Evolutionary conservation across 768 basidiomycete species (phyloP).

Genomic region (Rubroboletus pulcherrimus): DNA sequence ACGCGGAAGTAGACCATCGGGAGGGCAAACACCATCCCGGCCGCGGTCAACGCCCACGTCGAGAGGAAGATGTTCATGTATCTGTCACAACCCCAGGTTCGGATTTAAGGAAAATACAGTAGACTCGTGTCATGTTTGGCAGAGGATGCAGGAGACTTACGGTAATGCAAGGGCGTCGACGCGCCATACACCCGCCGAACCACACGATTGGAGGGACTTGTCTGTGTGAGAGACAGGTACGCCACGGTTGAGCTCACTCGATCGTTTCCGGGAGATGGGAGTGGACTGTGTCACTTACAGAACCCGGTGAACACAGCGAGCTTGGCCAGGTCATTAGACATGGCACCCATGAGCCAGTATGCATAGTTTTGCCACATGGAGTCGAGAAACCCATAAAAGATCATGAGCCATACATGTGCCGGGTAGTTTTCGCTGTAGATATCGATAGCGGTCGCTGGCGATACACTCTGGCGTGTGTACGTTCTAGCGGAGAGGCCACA

Average conservation of each 20-base stretch:
- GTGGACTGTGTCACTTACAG: slow-evolving; percentile 31
- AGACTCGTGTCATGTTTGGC: background rate
- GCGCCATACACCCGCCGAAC: slow-evolving; percentile 69
- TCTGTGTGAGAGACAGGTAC: slow-evolving; percentile 34
- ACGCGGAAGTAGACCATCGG: too few species aligned
- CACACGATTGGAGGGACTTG: slow-evolving; percentile 74
- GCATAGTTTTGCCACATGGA: too few species aligned
- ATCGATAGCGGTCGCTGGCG: slow-evolving; percentile 46
- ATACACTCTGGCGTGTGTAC: slow-evolving; percentile 57
- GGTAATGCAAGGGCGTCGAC: slow-evolving; percentile 61
- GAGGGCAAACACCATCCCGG: too few species aligned
- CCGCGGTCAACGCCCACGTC: too few species aligned
- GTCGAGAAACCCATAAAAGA: too few species aligned
- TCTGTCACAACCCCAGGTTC: too few species aligned
- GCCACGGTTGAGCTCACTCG: background rate
- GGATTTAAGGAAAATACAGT: background rate
- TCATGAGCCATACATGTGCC: slow-evolving; percentile 51
- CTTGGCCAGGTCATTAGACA: too few species aligned
- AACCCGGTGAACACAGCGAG: too few species aligned
- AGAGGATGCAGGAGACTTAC: slow-evolving; percentile 38
- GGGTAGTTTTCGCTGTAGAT: slow-evolving; percentile 54
- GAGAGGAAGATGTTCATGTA: too few species aligned
- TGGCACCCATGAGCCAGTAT: too few species aligned
- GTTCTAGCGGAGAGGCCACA: background rate
- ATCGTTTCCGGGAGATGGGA: background rate